Base-by-base conservation (phyloP, 768 basidiomycete genomes). In the Kondoa subrosea region DNA sequence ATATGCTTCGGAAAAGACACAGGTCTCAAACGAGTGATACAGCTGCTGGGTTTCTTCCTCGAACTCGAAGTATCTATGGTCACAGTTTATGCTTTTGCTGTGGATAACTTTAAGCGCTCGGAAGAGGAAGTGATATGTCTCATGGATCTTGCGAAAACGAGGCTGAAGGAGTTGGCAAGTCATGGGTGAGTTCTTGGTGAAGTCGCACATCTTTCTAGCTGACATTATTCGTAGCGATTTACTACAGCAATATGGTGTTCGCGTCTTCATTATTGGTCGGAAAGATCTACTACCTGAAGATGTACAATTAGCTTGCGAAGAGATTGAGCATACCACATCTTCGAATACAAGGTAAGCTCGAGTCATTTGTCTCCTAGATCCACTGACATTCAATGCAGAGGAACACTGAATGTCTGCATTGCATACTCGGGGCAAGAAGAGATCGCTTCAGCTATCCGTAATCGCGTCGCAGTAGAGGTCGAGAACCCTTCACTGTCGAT, bases 41-140 rank as follows among this genome's bases (percentile, higher is more conserved):
- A 96, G 92, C 81, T 89, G 66, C 79, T 97, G 21, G 89, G 91
- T 76, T 81, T 91, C 31, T 92, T 92, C 73, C 79, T 93, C 26
- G 80, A 82, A 0, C 81, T 99, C n/a, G 79, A 84, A 15, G 81
- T 99, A 61, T 81, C 80, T 68, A 90, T 87, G 69, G 91, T 97
- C 29, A 86, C 89, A 1, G 88, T 87, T n/a, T 99, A 93, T 73
- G 90, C 91, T n/a, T 99, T 99, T 77, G 84, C 91, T 1, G 91
- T 97, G 69, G 93, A 97, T 73, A 99, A 97, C 78, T 97, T 97
- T 79, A 88, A 88, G 70, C 83, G 95, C 26, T 82, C 87, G 0
- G 80, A 83, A 66, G 85, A 86, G 2, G 95, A 99, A 76, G 90
- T 99, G 1, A 84, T 87, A 29, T 84, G 84, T 1, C 81, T 97